Percentiles rank a stretch among this genome's conserved stretches.
Conservation (phyloP, 352 stramenopile species). For the Aphanomyces astaci region DNA sequence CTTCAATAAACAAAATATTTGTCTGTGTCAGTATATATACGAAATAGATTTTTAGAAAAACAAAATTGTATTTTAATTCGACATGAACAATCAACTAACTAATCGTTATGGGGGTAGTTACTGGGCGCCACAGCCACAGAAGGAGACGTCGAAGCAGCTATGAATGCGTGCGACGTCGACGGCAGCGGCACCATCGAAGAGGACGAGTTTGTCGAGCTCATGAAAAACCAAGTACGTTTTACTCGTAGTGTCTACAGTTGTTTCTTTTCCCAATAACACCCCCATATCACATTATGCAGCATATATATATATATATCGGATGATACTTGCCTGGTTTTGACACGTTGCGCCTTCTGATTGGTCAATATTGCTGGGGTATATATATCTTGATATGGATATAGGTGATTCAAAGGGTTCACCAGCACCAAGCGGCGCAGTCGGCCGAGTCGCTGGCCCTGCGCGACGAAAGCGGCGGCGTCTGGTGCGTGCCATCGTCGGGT, state of each 20-base stretch:
- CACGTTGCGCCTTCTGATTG: too few species aligned
- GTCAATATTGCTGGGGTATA: too few species aligned
- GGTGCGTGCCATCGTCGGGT: constrained; percentile 51
- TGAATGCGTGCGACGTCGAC: constrained; percentile 21
- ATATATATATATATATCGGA: too few species aligned
- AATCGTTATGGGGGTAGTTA: constrained; percentile 4
- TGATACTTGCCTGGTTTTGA: too few species aligned
- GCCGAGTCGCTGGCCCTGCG: constrained; percentile 28
- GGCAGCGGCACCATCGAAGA: constrained; percentile 24
- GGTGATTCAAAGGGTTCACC: constrained; percentile 18
- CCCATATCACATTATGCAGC: too few species aligned
- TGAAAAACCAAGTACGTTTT: constrained; percentile 15
- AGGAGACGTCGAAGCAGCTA: constrained; percentile 21
- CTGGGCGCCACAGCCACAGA: constrained; percentile 16
- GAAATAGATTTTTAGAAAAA: too few species aligned
- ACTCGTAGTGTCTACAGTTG: neutral
- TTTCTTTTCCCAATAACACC: too few species aligned
- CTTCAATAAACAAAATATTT: too few species aligned
- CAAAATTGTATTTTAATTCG: too few species aligned
- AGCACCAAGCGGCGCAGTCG: constrained; percentile 2
- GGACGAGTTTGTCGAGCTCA: constrained; percentile 25
- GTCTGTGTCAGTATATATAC: too few species aligned
- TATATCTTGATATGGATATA: neutral
- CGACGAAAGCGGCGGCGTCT: constrained; percentile 44
- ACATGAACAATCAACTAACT: too few species aligned